Evolutionary conservation across 768 basidiomycete genomes (phyloP).

Genomic region (Lactifluus hygrophoroides): DNA sequence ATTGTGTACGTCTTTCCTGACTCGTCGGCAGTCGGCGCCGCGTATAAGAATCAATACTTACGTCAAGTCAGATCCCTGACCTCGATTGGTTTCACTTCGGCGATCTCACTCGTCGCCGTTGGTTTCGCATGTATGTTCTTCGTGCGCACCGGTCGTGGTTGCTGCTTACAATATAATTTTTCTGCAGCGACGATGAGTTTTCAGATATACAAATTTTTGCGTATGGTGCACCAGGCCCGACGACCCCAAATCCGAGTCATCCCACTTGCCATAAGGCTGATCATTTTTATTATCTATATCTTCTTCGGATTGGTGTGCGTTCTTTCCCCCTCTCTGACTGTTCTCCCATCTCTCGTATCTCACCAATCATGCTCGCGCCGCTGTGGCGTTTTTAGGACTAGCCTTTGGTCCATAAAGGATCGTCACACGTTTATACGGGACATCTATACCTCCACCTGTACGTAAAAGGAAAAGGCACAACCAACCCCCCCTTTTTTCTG

Average conservation of each 20-base stretch:
- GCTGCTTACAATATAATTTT: background rate
- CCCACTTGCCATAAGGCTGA: constrained; percentile 1
- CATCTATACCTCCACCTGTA: constrained; percentile 13
- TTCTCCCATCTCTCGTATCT: background rate
- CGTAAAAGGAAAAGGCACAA: background rate
- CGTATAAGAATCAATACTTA: background rate
- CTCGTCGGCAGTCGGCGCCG: background rate
- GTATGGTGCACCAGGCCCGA: background rate
- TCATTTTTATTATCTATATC: constrained; percentile 1
- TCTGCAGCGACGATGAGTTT: background rate
- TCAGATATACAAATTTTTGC: background rate
- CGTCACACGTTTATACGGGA: background rate
- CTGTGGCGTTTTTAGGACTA: background rate
- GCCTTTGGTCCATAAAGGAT: constrained; percentile 3
- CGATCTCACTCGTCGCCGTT: background rate
- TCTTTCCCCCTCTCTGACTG: background rate
- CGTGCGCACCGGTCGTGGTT: background rate
- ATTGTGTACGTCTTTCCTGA: background rate
- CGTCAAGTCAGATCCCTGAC: background rate
- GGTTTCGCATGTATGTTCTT: background rate
- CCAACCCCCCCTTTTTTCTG: background rate
- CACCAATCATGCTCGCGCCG: background rate
- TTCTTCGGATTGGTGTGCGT: constrained; percentile 3
- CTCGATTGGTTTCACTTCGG: background rate
- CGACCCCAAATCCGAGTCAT: background rate